Conservation (phyloP, 2,329 filamentous ascomycete species). For the Aspergillus eucalypticola region DNA sequence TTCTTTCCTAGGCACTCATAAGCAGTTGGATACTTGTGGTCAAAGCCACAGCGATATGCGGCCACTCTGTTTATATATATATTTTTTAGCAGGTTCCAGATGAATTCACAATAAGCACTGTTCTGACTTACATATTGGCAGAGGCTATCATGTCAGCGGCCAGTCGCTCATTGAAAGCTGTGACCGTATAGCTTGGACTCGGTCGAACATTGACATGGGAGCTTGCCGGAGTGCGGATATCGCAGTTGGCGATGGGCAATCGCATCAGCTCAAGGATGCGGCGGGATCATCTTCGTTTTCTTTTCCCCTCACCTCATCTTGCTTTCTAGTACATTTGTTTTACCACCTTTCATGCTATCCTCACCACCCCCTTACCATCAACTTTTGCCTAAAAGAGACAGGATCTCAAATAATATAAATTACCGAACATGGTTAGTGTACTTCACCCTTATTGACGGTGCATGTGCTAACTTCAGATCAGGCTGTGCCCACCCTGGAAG, state of each 20-base stretch:
- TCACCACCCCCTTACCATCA: too few species aligned
- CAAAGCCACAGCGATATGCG: neutral
- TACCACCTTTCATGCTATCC: too few species aligned
- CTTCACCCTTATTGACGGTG: too few species aligned
- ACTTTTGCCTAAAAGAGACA: too few species aligned
- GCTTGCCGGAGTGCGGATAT: neutral
- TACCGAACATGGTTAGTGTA: too few species aligned
- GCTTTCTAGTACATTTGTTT: too few species aligned
- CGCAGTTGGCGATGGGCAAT: neutral
- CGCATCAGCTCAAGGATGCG: too few species aligned
- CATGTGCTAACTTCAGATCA: too few species aligned
- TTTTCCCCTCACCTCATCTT: too few species aligned
- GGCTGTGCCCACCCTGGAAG: neutral
- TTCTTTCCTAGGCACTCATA: neutral
- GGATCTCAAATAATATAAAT: too few species aligned
- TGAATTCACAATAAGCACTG: neutral
- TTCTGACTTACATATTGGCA: neutral
- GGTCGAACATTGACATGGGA: neutral
- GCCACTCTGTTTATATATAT: neutral
- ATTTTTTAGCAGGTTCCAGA: neutral
- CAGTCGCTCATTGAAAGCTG: too few species aligned
- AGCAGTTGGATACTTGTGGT: neutral
- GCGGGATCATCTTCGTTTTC: too few species aligned
- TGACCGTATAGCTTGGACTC: constrained; percentile 10
- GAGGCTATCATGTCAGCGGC: neutral